phyloP scores from a whole-genome alignment of 805 yeast species.

The Metschnikowia koreensis region DNA sequence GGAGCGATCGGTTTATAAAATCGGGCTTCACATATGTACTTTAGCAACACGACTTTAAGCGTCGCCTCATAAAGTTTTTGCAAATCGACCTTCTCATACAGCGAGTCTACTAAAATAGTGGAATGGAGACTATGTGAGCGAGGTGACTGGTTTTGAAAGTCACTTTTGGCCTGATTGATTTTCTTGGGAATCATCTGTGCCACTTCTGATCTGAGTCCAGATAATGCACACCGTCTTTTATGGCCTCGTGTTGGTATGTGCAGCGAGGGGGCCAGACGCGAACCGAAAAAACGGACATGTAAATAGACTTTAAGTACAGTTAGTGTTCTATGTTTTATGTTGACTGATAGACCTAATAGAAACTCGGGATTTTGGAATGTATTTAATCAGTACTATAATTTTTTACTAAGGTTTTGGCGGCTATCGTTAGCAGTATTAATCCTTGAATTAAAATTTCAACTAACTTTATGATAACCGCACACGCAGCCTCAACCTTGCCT shows the following conservation, averaged over 20 bases:
- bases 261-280: conserved; percentile 2
- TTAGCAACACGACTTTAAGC: conserved; percentile 54
- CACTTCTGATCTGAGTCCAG: neutral
- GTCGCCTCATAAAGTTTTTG: conserved; percentile 48
- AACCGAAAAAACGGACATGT: neutral
- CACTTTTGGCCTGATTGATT: conserved; percentile 1
- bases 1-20: conserved; percentile 39
- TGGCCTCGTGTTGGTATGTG: neutral
- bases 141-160: neutral
- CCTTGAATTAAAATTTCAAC: too few species aligned
- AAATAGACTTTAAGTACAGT: too few species aligned
- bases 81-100: conserved; percentile 20
- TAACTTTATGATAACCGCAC: too few species aligned
- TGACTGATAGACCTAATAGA: too few species aligned
- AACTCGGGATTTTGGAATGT: too few species aligned
- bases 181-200: conserved; percentile 3
- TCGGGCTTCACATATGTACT: conserved; percentile 63
- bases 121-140: conserved; percentile 17
- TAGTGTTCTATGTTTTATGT: too few species aligned
- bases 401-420: too few species aligned
- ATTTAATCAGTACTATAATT: too few species aligned
- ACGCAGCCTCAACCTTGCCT: too few species aligned
- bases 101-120: conserved; percentile 15
- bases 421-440: too few species aligned
- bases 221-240: neutral